phyloP scores from a whole-genome alignment of 108 stramenopile species.

The Cylindrotheca fusiformis region DNA sequence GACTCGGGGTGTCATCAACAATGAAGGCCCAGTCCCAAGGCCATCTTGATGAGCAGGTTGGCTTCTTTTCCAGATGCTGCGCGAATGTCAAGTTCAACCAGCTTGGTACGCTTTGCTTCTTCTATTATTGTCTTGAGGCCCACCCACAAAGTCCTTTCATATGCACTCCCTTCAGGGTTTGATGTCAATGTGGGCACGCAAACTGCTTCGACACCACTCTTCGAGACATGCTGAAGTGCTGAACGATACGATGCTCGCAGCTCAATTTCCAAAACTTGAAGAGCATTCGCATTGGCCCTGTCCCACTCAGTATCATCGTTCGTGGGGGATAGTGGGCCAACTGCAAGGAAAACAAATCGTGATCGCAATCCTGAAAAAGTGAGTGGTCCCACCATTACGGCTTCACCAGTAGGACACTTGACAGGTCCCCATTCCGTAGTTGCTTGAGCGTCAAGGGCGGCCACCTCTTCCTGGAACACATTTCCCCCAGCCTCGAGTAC shows the following conservation, averaged over 20 bases:
- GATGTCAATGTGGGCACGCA: conserved; percentile 15
- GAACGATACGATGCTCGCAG: conserved; percentile 25
- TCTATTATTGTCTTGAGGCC: conserved; percentile 26
- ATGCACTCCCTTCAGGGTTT: conserved; percentile 9
- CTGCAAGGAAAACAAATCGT: conserved; percentile 23
- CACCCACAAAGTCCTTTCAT: conserved; percentile 19
- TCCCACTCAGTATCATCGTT: conserved; percentile 27
- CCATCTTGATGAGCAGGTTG: conserved; percentile 19
- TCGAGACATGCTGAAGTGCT: conserved; percentile 2
- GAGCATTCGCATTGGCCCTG: conserved; percentile 8
- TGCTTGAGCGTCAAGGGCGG: not conserved
- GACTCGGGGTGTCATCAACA: not conserved
- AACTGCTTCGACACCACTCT: conserved; percentile 9
- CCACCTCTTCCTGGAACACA: conserved; percentile 7
- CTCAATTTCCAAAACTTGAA: conserved; percentile 4
- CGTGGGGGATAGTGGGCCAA: conserved; percentile 22
- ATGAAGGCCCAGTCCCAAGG: conserved; percentile 9
- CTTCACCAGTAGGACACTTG: conserved; percentile 27
- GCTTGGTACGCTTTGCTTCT: conserved; percentile 23
- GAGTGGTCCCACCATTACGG: conserved; percentile 10
- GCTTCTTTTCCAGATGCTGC: conserved; percentile 21
- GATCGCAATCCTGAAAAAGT: conserved; percentile 2
- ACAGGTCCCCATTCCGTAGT: conserved; percentile 27
- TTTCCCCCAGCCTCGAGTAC: conserved; percentile 1
- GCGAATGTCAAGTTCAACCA: conserved; percentile 14